Evolutionary conservation across 139 green algal species (phyloP).

Genomic region (Asterochloris sp.): DNA sequence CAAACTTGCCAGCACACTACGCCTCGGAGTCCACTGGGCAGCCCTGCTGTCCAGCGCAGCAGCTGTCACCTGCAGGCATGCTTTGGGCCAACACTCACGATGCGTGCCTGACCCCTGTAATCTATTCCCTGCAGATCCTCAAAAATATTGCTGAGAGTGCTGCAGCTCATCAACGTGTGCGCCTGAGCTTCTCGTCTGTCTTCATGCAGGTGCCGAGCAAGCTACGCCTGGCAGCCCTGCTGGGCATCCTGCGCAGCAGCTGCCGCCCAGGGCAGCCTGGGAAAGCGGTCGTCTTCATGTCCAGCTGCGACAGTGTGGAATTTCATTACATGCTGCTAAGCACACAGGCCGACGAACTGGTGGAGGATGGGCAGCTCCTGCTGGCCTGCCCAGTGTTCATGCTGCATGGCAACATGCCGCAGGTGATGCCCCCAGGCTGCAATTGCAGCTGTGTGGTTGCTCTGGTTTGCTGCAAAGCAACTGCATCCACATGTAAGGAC

Average conservation of each 20-base stretch:
- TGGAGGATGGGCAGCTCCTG: constrained; percentile 30
- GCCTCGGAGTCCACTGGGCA: too few relatives aligned
- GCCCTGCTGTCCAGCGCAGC: too few relatives aligned
- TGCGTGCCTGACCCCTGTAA: too few relatives aligned
- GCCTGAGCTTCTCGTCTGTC: too few relatives aligned
- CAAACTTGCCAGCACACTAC: too few relatives aligned
- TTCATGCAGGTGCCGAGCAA: constrained; percentile 57
- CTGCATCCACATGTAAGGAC: too few relatives aligned
- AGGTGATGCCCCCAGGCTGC: constrained; percentile 31
- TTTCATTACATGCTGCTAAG: constrained; percentile 65
- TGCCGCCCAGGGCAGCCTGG: not conserved
- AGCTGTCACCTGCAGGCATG: too few relatives aligned
- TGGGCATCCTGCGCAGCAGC: constrained; percentile 39
- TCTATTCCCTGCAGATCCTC: too few relatives aligned
- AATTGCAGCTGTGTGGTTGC: not conserved
- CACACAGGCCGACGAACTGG: constrained; percentile 15
- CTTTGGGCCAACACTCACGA: too few relatives aligned
- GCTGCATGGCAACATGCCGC: constrained; percentile 90
- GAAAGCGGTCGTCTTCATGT: constrained; percentile 94
- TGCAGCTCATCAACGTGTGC: too few relatives aligned
- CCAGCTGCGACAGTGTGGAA: constrained; percentile 86
- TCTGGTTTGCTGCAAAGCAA: too few relatives aligned
- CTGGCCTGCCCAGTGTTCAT: constrained; percentile 63
- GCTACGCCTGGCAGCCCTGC: constrained; percentile 73
- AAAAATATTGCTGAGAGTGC: too few relatives aligned